Conservation (phyloP, 1,139 yeast genomes). For the Kluyveromyces marxianus region DNA sequence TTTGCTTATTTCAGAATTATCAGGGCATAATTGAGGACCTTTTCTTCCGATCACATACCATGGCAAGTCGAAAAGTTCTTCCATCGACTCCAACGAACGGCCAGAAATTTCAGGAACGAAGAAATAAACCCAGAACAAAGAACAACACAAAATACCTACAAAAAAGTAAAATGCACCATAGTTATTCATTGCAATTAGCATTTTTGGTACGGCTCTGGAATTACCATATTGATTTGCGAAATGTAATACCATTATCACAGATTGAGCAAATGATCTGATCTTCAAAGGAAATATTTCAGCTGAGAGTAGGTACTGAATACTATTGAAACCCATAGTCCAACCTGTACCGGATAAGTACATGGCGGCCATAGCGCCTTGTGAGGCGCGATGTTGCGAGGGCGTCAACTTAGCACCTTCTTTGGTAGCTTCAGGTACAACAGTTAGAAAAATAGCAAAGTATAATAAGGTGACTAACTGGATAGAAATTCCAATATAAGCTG, state of each 20-base stretch:
- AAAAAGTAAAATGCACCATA: slow-evolving; percentile 42
- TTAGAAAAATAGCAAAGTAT: slow-evolving; percentile 29
- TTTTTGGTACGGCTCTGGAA: slow-evolving; percentile 41
- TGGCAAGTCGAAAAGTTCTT: slow-evolving; percentile 31
- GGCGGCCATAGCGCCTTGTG: slow-evolving; percentile 42
- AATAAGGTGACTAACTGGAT: neutral
- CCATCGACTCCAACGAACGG: slow-evolving; percentile 40
- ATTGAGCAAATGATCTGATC: slow-evolving; percentile 37
- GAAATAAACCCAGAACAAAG: slow-evolving; percentile 33
- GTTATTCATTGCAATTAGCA: slow-evolving; percentile 34
- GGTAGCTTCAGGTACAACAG: slow-evolving; percentile 21
- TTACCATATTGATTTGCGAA: slow-evolving; percentile 47
- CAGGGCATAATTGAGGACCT: slow-evolving; percentile 1
- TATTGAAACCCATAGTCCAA: slow-evolving; percentile 37
- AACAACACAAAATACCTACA: slow-evolving; percentile 35
- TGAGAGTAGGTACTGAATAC: slow-evolving; percentile 28
- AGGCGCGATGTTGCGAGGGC: slow-evolving; percentile 33
- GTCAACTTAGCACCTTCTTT: slow-evolving; percentile 35
- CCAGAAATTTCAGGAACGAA: slow-evolving; percentile 42
- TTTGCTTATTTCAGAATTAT: slow-evolving; percentile 1
- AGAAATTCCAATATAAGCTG: slow-evolving; percentile 41
- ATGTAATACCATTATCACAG: slow-evolving; percentile 40
- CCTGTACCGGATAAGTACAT: slow-evolving; percentile 31
- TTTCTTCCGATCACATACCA: slow-evolving; percentile 1
- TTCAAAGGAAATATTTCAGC: slow-evolving; percentile 41